Percentiles rank a stretch among this genome's conserved stretches.
Evolutionary conservation across 139 green algal genomes (phyloP).

Genomic region (Chlorella sp.): DNA sequence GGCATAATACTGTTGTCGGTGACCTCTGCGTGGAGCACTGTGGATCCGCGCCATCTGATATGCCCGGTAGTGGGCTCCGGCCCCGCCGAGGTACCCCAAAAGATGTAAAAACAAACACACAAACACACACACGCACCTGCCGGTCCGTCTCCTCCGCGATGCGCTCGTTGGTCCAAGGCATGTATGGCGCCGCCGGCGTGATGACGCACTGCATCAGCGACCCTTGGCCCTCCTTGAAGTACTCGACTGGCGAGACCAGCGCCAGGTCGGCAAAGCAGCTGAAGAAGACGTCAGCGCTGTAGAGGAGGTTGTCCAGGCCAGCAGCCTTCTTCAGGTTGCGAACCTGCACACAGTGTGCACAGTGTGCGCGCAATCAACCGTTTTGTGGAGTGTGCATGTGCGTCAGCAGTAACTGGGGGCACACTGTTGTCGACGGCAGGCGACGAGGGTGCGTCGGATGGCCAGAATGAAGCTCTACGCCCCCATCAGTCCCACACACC

Average conservation of each 20-base stretch:
- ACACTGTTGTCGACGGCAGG: neutral
- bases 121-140: constrained; percentile 46
- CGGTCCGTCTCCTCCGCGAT: constrained; percentile 80
- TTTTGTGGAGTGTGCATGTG: neutral
- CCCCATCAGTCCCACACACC: too few species aligned
- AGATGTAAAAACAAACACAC: too few species aligned
- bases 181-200: constrained; percentile 88
- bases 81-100: too few species aligned
- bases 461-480: too few species aligned
- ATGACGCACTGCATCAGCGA: constrained; percentile 88
- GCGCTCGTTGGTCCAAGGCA: constrained; percentile 85
- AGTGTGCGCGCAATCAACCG: neutral
- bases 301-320: constrained; percentile 93
- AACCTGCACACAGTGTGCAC: constrained; percentile 5
- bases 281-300: constrained; percentile 84
- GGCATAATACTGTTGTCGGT: too few species aligned
- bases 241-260: constrained; percentile 83
- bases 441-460: neutral
- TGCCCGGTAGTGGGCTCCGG: too few species aligned
- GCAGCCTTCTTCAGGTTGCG: constrained; percentile 22
- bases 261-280: constrained; percentile 96
- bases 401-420: neutral
- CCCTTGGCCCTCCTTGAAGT: constrained; percentile 86
- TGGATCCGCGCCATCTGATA: too few species aligned
- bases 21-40: too few species aligned